phyloP scores from a whole-genome alignment of 495 filamentous ascomycete genomes.

The Apodospora peruviana region DNA sequence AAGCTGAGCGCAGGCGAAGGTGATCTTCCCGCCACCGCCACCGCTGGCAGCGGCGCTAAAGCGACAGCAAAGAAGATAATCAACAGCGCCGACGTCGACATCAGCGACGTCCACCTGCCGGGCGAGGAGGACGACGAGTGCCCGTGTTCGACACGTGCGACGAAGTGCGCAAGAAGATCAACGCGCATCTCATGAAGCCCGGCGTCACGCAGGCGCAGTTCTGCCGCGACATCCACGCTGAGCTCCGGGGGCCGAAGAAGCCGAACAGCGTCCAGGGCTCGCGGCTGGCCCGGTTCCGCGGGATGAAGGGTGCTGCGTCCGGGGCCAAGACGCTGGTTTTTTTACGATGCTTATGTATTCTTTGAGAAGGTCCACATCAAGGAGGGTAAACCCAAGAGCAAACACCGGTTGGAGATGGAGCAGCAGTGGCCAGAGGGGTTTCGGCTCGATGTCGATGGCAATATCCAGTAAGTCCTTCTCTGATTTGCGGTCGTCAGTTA shows the following conservation, averaged over 20 bases:
- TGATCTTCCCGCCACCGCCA: constrained; percentile 6
- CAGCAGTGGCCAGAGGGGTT: constrained; percentile 27
- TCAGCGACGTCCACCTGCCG: constrained; percentile 31
- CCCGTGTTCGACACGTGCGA: constrained; percentile 52
- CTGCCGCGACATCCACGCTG: constrained; percentile 39
- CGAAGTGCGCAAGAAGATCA: constrained; percentile 51
- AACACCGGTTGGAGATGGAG: constrained; percentile 50
- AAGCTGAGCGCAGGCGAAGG: constrained; percentile 7
- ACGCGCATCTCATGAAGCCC: constrained; percentile 39
- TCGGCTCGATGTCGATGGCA: not conserved
- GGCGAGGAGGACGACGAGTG: constrained; percentile 40
- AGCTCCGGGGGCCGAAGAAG: constrained; percentile 10
- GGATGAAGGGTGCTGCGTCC: constrained; percentile 37
- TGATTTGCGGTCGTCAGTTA: no score
- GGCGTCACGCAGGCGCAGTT: constrained; percentile 50
- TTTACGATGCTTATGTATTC: constrained; percentile 49
- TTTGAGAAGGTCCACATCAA: constrained; percentile 57
- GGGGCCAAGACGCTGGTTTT: constrained; percentile 39
- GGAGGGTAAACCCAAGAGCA: constrained; percentile 50
- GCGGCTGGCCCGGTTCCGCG: constrained; percentile 43
- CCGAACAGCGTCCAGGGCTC: constrained; percentile 21
- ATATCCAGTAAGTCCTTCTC: no score
- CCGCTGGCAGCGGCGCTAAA: constrained; percentile 4
- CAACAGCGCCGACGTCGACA: constrained; percentile 19
- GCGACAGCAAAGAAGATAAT: not conserved